Conservation (phyloP, 179 eudicot genomes). For the Carnegiea gigantea region DNA sequence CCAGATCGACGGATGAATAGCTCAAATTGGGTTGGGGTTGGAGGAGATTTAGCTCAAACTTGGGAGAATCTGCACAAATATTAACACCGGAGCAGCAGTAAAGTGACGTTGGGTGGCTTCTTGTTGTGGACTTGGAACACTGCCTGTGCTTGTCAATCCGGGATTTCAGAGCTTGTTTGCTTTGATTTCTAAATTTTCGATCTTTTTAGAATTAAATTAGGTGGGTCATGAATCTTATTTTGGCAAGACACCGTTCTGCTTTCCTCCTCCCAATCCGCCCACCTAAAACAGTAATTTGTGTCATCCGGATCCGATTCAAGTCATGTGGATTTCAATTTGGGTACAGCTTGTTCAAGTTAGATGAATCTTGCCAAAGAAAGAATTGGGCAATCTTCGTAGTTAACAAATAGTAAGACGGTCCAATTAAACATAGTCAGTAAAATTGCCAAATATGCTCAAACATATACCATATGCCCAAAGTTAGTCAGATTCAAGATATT, state of each 20-base stretch:
- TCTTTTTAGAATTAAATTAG: background rate
- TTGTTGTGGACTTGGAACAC: background rate
- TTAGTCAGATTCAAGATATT: too few relatives aligned
- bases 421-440: too few relatives aligned
- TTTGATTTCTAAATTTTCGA: background rate
- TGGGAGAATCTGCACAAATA: background rate
- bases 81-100: background rate
- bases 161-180: background rate
- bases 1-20: conserved; percentile 10
- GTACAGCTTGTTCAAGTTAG: background rate
- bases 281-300: background rate
- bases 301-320: background rate
- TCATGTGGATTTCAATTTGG: background rate
- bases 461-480: too few relatives aligned
- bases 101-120: background rate
- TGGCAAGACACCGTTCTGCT: background rate
- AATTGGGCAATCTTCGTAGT: background rate
- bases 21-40: background rate
- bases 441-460: too few relatives aligned
- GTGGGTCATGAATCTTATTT: conserved; percentile 3
- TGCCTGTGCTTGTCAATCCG: background rate
- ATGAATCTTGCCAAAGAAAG: background rate
- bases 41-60: background rate
- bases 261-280: background rate
- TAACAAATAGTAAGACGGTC: too few relatives aligned